Percentiles rank a stretch among this genome's conserved stretches.
Conservation (phyloP, 2,329 filamentous ascomycete species). For the Aspergillus tubingensis region DNA sequence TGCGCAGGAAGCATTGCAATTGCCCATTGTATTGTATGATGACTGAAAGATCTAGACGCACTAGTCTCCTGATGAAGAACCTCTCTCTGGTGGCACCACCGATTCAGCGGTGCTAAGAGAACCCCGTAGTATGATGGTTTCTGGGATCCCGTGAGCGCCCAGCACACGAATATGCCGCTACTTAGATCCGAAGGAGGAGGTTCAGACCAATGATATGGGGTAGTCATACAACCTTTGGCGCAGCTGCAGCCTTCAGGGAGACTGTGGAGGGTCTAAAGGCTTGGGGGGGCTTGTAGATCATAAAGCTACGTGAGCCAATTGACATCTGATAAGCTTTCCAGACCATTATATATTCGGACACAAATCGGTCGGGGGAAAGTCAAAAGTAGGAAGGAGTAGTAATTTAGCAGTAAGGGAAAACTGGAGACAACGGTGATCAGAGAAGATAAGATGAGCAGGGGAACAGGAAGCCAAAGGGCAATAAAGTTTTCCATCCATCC, state of each 20-base stretch:
- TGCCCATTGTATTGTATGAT: neutral
- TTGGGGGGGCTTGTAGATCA: constrained; percentile 2
- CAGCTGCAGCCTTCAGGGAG: neutral
- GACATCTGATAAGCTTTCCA: neutral
- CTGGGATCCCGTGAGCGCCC: neutral
- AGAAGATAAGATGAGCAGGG: neutral
- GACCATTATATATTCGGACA: neutral
- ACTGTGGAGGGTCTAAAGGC: neutral
- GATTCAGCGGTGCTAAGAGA: neutral
- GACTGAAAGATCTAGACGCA: neutral
- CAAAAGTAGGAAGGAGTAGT: neutral
- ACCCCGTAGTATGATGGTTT: neutral
- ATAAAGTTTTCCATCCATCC: neutral
- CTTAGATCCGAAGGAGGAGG: neutral
- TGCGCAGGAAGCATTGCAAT: neutral
- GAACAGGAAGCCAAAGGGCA: neutral
- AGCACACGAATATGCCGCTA: neutral
- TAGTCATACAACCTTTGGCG: neutral
- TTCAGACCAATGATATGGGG: neutral
- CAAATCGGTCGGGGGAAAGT: neutral
- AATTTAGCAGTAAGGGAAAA: neutral
- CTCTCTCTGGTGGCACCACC: neutral
- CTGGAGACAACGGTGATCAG: neutral
- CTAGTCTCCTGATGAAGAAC: neutral
- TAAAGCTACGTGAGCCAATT: constrained; percentile 9